Base-by-base conservation (phyloP, 2,329 filamentous ascomycete genomes). In the Pseudovirgaria hyperparasitica region DNA sequence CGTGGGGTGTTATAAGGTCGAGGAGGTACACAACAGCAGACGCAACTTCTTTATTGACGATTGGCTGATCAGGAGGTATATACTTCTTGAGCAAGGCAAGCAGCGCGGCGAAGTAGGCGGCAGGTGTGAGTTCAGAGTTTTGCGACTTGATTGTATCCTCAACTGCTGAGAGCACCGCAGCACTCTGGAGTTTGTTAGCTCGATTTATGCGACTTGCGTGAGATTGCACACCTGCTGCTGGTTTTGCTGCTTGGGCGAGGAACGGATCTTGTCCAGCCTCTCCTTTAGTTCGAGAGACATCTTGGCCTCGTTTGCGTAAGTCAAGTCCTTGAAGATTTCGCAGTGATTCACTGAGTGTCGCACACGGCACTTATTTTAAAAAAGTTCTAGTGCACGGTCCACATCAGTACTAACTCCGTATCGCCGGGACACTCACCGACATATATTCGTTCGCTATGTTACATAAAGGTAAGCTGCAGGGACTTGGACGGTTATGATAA, bases 201-300 rank as follows among this genome's bases (percentile, higher is more conserved):
- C 27, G 17, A 16, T 15, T 35, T 18, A 34, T 25, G 12, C 26
- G n/a, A 20, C 20, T 22, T 26, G 9, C 22, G 22, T 27, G 17
- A 24, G 14, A 10, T 19, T 11, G 53, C 63, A 41, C 62, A 90
- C 85, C 70, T 86, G 84, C 56, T 92, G 76, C 61, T 94, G 86
- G 54, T 82, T 93, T 58, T 96, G 82, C 46, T 94, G 73, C 58
- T 92, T 93, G 30, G 90, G 90, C 51, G 82, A 58, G 41, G 59
- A 90, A 60, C 90, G 82, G 57, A 96, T 94, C 71, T 92, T 94
- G 63, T 87, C 82, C 54, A 98, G 73, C 66, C 85, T 92, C 65
- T 93, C 87, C 54, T 80, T 75, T 22, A n/a, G n/a, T n/a, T n/a
- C n/a, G 48, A 96, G 62, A 56, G 73, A 72, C 60, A 62, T 62